Base-by-base conservation (phyloP, 352 stramenopile species). In the Thalassiosira ordinaria region DNA sequence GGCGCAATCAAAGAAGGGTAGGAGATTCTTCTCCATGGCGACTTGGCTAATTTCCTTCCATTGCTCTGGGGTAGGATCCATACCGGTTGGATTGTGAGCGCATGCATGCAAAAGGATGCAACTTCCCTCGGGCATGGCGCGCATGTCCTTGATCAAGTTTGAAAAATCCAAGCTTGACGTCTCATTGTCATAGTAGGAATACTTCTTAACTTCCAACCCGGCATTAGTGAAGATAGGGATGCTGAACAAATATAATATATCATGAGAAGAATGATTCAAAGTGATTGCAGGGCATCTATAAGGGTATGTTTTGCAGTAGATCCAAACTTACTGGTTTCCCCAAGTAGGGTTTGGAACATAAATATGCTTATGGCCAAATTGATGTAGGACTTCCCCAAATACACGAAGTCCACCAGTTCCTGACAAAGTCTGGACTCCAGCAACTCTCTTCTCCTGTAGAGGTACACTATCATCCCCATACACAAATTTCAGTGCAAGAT, bases 301-400 rank as follows among this genome's bases (percentile, higher is more conserved):
- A n/a, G n/a, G n/a, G n/a, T n/a, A n/a, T n/a, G n/a, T n/a, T n/a
- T n/a, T n/a, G n/a, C n/a, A n/a, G n/a, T n/a, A n/a, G n/a, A n/a
- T n/a, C n/a, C 31, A 98, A 74, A 33, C 65, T 74, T 61, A 74
- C 65, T 99, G 98, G 93, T 99, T 99, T 65, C 97, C 96, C 98
- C 98, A 99, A 57, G 97, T 99, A 60, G 97, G 97, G 92, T 99
- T 98, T 26, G 98, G 97, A 59, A 99, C 82, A 93, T 99, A 99
- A 78, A 99, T 97, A 46, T 91, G 63, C 60, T 71, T 89, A 41
- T 92, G 81, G 18, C 87, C 89, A 78, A 90, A 86, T 37, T 85
- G 79, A 41, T 70, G 77, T 70, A 99, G 94, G 75, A 99, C 96
- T 83, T 99, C 96, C 29, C 96, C 97, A 24, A 96, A 95, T 8